A percentile compares a stretch with the other conserved stretches of the same genome.
These are phyloP conservation scores for Exophiala oligosperma DNA, from an alignment of 2,329 filamentous ascomycete species.

Conservation along the genomic window DNA sequence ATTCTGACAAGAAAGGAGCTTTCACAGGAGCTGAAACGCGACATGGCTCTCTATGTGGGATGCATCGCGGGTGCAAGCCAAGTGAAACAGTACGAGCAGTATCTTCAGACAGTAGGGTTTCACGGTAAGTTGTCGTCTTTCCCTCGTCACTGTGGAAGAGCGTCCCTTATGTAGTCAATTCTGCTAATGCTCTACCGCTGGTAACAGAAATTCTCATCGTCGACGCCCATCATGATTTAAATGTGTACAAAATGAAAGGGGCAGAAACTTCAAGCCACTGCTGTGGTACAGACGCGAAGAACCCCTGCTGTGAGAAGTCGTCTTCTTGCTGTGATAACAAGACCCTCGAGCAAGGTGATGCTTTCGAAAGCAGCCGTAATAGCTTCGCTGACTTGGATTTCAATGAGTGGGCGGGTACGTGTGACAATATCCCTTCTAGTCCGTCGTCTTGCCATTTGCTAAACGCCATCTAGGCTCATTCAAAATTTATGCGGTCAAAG, in stretches of 20 bases:
- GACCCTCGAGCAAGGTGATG: not conserved
- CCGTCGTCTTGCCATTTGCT: not conserved
- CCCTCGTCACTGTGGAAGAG: not conserved
- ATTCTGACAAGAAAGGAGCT: conserved; percentile 52
- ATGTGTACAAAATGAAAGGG: conserved; percentile 8
- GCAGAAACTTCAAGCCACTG: conserved; percentile 1
- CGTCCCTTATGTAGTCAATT: not conserved
- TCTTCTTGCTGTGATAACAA: conserved; percentile 9
- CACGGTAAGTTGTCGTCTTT: conserved; percentile 36
- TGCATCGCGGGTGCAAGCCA: conserved; percentile 60
- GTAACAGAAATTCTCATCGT: conserved; percentile 44
- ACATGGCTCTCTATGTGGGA: conserved; percentile 58
- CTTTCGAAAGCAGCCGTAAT: conserved; percentile 6
- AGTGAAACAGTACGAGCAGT: conserved; percentile 53
- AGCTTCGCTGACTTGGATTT: conserved; percentile 40
- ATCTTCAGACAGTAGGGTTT: conserved; percentile 54
- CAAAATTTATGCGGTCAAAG: conserved; percentile 53
- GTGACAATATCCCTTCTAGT: not conserved
- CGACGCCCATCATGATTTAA: conserved; percentile 47
- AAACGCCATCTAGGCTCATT: conserved; percentile 43
- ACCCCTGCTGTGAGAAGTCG: conserved; percentile 25
- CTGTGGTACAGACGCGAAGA: conserved; percentile 15
- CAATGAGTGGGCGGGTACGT: conserved; percentile 54
- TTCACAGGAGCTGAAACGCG: conserved; percentile 46
- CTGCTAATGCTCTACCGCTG: conserved; percentile 1